phyloP scores from a whole-genome alignment of 2,329 filamentous ascomycete species.

The Diaporthe sp. region DNA sequence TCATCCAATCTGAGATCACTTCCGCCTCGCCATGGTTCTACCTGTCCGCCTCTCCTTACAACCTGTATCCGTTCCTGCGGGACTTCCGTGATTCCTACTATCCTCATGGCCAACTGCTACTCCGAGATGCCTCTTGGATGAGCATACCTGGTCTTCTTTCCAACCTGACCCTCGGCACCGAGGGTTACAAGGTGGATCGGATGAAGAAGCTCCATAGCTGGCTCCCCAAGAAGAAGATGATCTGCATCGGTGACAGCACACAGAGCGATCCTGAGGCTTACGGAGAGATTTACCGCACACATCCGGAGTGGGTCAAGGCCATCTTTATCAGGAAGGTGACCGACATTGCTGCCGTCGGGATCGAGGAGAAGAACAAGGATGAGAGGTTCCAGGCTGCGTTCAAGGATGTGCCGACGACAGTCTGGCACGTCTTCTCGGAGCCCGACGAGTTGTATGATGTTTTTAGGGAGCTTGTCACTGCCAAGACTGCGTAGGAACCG shows the following conservation, averaged over 20 bases:
- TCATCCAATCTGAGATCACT: slow-evolving; percentile 69
- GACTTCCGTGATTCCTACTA: slow-evolving; percentile 80
- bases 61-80: slow-evolving; percentile 89
- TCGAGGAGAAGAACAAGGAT: slow-evolving; percentile 80
- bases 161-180: slow-evolving; percentile 83
- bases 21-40: slow-evolving; percentile 87
- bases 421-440: slow-evolving; percentile 88
- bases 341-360: slow-evolving; percentile 77
- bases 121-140: slow-evolving; percentile 90
- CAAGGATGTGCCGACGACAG: slow-evolving; percentile 74
- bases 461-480: slow-evolving; percentile 50
- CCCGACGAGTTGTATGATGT: slow-evolving; percentile 73
- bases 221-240: slow-evolving; percentile 84
- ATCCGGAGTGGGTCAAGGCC: slow-evolving; percentile 82
- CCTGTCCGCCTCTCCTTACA: slow-evolving; percentile 93
- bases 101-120: slow-evolving; percentile 83
- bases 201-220: slow-evolving; percentile 84
- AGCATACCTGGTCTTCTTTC: slow-evolving; percentile 84
- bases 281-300: slow-evolving; percentile 78
- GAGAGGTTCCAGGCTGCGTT: slow-evolving; percentile 89
- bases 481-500: not conserved
- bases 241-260: slow-evolving; percentile 91
- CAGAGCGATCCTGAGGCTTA: slow-evolving; percentile 94
- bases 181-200: slow-evolving; percentile 87
- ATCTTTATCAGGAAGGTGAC: slow-evolving; percentile 90